These are phyloP conservation scores for Lenwebbia sp. DNA, from an alignment of 345 rosid species.

Conservation along the genomic window DNA sequence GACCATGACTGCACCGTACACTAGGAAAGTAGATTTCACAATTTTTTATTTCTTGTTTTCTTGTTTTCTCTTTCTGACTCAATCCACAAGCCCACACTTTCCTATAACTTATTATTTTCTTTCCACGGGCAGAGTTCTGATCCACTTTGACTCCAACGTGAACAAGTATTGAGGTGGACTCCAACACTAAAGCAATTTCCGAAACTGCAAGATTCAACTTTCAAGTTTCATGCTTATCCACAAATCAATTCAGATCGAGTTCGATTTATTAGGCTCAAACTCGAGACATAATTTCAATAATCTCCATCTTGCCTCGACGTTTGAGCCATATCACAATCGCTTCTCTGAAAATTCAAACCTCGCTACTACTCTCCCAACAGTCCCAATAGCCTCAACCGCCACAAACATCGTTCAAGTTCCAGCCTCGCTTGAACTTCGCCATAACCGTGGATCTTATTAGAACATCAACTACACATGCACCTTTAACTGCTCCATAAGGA, in stretches of 20 bases:
- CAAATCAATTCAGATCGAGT: not conserved
- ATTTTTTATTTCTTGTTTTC: not conserved
- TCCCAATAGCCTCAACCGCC: no score
- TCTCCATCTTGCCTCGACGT: no score
- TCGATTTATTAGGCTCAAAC: rapidly evolving
- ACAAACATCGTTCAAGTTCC: no score
- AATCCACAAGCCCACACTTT: not conserved
- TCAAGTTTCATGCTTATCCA: not conserved
- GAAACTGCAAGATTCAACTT: not conserved
- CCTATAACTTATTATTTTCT: not conserved
- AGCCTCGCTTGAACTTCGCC: no score
- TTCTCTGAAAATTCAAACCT: no score
- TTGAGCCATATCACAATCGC: no score
- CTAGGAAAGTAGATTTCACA: no score
- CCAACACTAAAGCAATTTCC: not conserved
- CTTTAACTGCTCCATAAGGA: no score
- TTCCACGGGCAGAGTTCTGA: not conserved
- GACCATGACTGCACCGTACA: no score
- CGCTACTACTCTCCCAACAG: no score
- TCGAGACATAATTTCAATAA: not conserved
- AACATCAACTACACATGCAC: no score
- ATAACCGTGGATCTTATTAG: no score
- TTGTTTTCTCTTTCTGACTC: not conserved
- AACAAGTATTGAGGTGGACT: not conserved
- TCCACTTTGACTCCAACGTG: not conserved